Base-by-base conservation (phyloP, 257 asterid genomes). In the Scutellaria baicalensis region DNA sequence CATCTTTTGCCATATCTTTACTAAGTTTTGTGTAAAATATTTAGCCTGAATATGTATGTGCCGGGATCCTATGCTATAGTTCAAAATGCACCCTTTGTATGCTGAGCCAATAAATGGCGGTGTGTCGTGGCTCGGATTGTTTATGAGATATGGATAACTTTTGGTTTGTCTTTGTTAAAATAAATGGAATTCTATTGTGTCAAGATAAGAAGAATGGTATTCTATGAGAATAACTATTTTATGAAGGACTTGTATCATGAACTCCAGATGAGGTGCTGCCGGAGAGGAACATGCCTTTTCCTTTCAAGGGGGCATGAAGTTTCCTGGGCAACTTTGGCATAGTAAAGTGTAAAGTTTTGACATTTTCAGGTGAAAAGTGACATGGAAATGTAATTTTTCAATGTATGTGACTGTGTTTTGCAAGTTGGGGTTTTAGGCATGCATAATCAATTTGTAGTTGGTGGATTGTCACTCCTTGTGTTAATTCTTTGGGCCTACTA, bases 381-480 rank as follows among this genome's bases (percentile, higher is more conserved):
- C 18, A 16, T 42, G 21, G n/a, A 9, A 20, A 8, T 68, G 38
- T 52, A 21, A 14, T 50, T 59, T 5, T n/a, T 12, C 20, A 5
- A 49, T 20, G 31, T 58, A 48, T 60, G 17, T n/a, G n/a, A n/a
- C n/a, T n/a, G n/a, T 42, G 21, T 31, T 20, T 61, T 36, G 52
- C 9, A 11, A 48, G 50, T 56, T 66, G 35, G 58, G 49, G 40
- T 16, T 31, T 1, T 50, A 14, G 17, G 27, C 6, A 6, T 47
- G 66, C 48, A 44, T 68, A 38, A 35, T 55, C 49, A 27, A 43
- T 52, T 33, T 58, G 52, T 55, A 4, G 64, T 27, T 64, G 69
- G 44, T 63, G 49, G 27, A 14, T 75, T 55, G 68, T 12, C 33
- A 57, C 17, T 64, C 50, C 17, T 11, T 74, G 74, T 48, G 59